phyloP scores from a whole-genome alignment of 208 protist species.

The Acanthamoeba royreba region DNA sequence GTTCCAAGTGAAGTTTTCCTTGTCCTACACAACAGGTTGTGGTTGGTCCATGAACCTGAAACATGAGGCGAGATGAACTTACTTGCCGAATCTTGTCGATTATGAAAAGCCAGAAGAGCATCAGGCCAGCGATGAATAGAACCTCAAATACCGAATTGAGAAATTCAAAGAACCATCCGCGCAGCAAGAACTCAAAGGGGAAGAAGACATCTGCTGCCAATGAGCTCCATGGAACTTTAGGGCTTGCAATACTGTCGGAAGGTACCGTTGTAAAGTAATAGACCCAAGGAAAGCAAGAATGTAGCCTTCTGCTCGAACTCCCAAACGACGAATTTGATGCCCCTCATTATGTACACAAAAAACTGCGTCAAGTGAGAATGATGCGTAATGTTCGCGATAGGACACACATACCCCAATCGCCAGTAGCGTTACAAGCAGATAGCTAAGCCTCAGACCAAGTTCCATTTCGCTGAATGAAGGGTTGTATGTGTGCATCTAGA shows the following conservation, averaged over 20 bases:
- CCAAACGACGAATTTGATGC: background rate
- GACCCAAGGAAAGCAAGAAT: background rate
- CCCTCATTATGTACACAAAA: background rate
- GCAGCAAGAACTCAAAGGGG: slow-evolving; percentile 6
- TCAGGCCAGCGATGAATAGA: background rate
- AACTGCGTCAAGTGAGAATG: no score
- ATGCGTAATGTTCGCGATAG: no score
- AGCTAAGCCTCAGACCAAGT: background rate
- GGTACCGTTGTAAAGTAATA: slow-evolving; percentile 15
- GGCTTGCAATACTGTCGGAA: no score
- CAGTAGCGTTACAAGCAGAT: background rate
- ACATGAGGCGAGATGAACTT: background rate
- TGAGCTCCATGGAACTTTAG: no score
- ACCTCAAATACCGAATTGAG: background rate
- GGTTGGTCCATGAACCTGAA: background rate
- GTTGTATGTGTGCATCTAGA: background rate
- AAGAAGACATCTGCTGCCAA: slow-evolving; percentile 25
- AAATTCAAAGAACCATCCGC: slow-evolving; percentile 34
- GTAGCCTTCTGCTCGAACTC: slow-evolving; percentile 2
- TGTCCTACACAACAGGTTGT: background rate
- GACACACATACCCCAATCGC: background rate
- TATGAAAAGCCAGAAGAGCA: slow-evolving; percentile 17
- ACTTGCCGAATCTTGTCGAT: background rate
- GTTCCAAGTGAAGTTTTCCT: background rate
- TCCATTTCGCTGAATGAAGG: background rate